phyloP scores from a whole-genome alignment of 192 early-diverging fungal genomes.

The Gonapodya prolifera region DNA sequence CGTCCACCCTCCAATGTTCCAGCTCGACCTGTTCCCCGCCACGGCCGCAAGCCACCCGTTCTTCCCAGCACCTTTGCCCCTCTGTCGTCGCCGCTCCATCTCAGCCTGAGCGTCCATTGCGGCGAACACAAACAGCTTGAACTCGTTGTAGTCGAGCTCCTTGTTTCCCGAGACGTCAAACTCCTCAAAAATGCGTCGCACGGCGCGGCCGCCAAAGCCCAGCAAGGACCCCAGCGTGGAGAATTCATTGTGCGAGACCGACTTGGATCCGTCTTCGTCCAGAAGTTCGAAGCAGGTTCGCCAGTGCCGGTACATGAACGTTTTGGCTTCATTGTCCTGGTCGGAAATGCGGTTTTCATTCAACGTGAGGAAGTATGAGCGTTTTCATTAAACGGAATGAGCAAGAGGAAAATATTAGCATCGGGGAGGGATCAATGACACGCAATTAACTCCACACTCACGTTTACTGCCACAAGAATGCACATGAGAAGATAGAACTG shows the following conservation, averaged over 20 bases:
- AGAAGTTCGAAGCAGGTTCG: slow-evolving; percentile 34
- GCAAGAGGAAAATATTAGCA: too few relatives aligned
- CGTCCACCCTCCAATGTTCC: background rate
- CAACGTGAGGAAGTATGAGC: background rate
- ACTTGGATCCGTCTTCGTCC: slow-evolving; percentile 30
- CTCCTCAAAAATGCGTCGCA: slow-evolving; percentile 28
- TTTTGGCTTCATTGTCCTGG: slow-evolving; percentile 24
- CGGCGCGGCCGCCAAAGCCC: slow-evolving; percentile 24
- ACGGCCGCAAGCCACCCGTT: background rate
- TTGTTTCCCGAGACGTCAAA: slow-evolving; percentile 30
- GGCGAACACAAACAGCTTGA: slow-evolving; percentile 28
- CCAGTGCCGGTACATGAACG: slow-evolving; percentile 36
- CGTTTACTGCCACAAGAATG: slow-evolving; percentile 31
- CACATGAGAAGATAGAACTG: slow-evolving; percentile 34
- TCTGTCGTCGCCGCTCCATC: slow-evolving; percentile 9
- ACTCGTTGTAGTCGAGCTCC: slow-evolving; percentile 32
- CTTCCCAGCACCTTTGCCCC: background rate
- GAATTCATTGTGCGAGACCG: slow-evolving; percentile 27
- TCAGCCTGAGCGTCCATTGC: slow-evolving; percentile 26
- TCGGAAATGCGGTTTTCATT: slow-evolving; percentile 2
- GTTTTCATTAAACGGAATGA: too few relatives aligned
- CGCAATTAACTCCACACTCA: slow-evolving; percentile 4
- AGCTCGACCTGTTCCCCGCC: background rate
- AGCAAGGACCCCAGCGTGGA: slow-evolving; percentile 32
- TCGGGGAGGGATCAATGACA: too few relatives aligned